Percentiles rank a stretch among this genome's conserved stretches.
These are phyloP conservation scores for Melampsora abietis-canadensis DNA, from an alignment of 1,284 basidiomycete genomes.

Conservation along the genomic window DNA sequence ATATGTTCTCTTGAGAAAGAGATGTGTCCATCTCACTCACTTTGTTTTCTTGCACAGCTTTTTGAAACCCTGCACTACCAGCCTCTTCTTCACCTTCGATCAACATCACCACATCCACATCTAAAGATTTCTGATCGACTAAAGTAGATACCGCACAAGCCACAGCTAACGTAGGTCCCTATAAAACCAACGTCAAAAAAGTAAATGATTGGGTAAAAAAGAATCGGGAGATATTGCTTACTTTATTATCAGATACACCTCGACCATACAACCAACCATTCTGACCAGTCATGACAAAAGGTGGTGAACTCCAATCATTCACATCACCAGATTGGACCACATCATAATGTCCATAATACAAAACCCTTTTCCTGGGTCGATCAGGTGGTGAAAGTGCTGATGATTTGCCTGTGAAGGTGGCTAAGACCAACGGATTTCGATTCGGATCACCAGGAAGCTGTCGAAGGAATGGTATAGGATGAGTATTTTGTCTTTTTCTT, in stretches of 20 bases:
- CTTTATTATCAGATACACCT: slow-evolving; percentile 62
- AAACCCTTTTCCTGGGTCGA: slow-evolving; percentile 61
- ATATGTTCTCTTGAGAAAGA: neutral
- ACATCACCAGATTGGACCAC: slow-evolving; percentile 70
- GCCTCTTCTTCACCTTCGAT: slow-evolving; percentile 96
- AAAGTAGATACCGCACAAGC: slow-evolving; percentile 84
- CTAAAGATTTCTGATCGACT: slow-evolving; percentile 68
- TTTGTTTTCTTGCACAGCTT: slow-evolving; percentile 71
- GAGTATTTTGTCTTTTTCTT: slow-evolving; percentile 5
- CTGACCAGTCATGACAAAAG: slow-evolving; percentile 74
- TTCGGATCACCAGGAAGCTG: slow-evolving; percentile 52
- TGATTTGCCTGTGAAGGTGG: slow-evolving; percentile 67
- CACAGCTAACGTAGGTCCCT: slow-evolving; percentile 86
- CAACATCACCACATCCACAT: slow-evolving; percentile 81
- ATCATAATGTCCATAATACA: slow-evolving; percentile 95
- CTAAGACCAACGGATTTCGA: slow-evolving; percentile 76
- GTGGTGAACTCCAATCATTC: slow-evolving; percentile 76
- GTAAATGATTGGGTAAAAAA: neutral
- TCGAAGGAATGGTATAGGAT: slow-evolving; percentile 52
- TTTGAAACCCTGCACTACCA: slow-evolving; percentile 78
- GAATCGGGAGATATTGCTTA: slow-evolving; percentile 10
- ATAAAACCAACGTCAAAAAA: slow-evolving; percentile 57
- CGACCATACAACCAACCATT: slow-evolving; percentile 93
- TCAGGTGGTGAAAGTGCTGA: slow-evolving; percentile 15
- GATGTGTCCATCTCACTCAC: slow-evolving; percentile 54